These are phyloP conservation scores for Incumbomyces lentus DNA, from an alignment of 2,329 filamentous ascomycete species.

Conservation along the genomic window DNA sequence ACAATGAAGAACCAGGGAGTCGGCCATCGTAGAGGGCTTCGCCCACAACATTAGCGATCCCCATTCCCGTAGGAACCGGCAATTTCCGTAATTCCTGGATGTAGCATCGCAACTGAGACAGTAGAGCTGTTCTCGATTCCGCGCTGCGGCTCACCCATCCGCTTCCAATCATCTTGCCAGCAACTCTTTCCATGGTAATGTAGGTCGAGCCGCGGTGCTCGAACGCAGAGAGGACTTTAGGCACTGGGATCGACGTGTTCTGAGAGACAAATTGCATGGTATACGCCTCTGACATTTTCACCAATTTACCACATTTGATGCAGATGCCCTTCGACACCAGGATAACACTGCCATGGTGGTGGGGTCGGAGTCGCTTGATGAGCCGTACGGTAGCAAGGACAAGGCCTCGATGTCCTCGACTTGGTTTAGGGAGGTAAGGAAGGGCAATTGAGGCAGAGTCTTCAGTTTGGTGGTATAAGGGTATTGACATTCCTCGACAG, in stretches of 20 bases:
- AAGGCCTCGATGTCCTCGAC: background rate
- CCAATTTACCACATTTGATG: slow-evolving; percentile 25
- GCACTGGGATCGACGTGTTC: slow-evolving; percentile 31
- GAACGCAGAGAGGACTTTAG: slow-evolving; percentile 30
- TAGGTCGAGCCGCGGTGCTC: slow-evolving; percentile 24
- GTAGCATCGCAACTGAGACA: slow-evolving; percentile 24
- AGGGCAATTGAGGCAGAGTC: background rate
- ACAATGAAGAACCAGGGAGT: slow-evolving; percentile 21
- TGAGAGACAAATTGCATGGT: slow-evolving; percentile 28
- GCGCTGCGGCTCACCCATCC: slow-evolving; percentile 25
- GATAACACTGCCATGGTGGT: background rate
- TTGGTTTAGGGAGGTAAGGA: background rate
- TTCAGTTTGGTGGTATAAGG: background rate
- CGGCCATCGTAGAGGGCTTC: slow-evolving; percentile 27
- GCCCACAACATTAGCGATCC: slow-evolving; percentile 25
- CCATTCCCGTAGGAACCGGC: slow-evolving; percentile 17
- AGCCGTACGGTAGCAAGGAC: background rate
- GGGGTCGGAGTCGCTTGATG: background rate
- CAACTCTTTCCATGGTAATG: slow-evolving; percentile 32
- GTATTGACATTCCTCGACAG: background rate
- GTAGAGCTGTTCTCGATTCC: slow-evolving; percentile 27
- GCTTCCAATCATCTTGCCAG: slow-evolving; percentile 27
- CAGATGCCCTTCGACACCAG: slow-evolving; percentile 13
- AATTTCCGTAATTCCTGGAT: slow-evolving; percentile 26
- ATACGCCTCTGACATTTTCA: slow-evolving; percentile 26